Percentiles rank a stretch among this genome's conserved stretches.
phyloP scores from a whole-genome alignment of 2,329 filamentous ascomycete species.

The Alternaria gansuensis region DNA sequence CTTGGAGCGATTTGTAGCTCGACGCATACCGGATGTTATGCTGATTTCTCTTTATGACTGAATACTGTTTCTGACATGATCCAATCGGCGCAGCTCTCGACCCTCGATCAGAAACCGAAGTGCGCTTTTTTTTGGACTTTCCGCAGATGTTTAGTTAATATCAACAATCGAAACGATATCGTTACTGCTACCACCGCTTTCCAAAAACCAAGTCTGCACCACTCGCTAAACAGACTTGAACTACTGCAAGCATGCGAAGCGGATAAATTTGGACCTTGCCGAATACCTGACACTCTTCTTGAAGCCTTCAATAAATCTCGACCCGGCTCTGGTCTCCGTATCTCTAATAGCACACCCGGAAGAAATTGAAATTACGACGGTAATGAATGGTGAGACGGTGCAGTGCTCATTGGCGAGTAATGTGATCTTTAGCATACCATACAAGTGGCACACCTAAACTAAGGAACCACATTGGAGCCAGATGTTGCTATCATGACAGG shows the following conservation, averaged over 20 bases:
- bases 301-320: constrained; percentile 40
- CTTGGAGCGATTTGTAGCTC: constrained; percentile 27
- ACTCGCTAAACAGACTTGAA: constrained; percentile 61
- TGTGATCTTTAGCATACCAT: constrained; percentile 56
- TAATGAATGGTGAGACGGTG: constrained; percentile 56
- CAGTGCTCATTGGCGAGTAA: constrained; percentile 57
- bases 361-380: constrained; percentile 54
- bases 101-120: constrained; percentile 13
- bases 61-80: not conserved
- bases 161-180: constrained; percentile 19
- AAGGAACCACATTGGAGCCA: constrained; percentile 51
- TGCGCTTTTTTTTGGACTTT: constrained; percentile 25
- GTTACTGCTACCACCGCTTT: constrained; percentile 48
- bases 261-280: constrained; percentile 27
- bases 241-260: constrained; percentile 33
- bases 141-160: constrained; percentile 11
- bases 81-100: constrained; percentile 28
- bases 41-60: not conserved
- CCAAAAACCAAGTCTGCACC: constrained; percentile 49
- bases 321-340: constrained; percentile 57
- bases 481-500: constrained; percentile 59
- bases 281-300: constrained; percentile 31
- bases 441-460: constrained; percentile 57
- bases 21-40: constrained; percentile 26
- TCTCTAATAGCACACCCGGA: constrained; percentile 54